Evolutionary conservation across 83 land plant species (phyloP), one percentile per base, ranked within the genome.

Genomic region (Thuja plicata): DNA sequence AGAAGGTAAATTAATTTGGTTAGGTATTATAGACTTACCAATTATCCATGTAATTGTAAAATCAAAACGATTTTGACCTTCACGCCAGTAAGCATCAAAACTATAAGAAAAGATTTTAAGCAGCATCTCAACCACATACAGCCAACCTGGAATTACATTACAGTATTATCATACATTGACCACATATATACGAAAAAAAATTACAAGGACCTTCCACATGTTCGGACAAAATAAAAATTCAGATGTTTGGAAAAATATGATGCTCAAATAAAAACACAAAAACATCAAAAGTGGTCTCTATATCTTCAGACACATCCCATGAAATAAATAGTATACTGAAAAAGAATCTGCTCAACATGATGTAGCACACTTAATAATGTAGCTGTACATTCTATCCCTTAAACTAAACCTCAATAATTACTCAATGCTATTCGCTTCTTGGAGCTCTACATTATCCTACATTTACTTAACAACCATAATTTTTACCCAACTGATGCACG

Each of bases 31-130:
- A 78, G 45, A 78, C 86, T 87, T 92, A 97, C 99, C 97, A 74
- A 97, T 96, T 8, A 95, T 91, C 94, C 96, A 96, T 41, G 99
- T 97, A 77, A 97, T 88, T 40, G 94, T 76, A 89, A 97, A 97
- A 93, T 97, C 99, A 90, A 97, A 97, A 27, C 93, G 96, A 88
- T 97, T 97, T 92, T 92, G 94, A 30, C 94, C 95, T 82, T 95
- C 95, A 84, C 92, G 95, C 99, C 99, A 97, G 87, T 97, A 97
- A 30, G 91, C 92, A 87, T 87, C 90, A 92, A 96, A 96, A 71
- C 99, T 97, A 88, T 84, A 90, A 84, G 96, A 79, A 87, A 93
- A 93, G 8, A 97, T 88, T 89, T 97, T 97, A 19, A 97, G 87
- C 41, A 91, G 92, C 97, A 97, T 92, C 89, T 97, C 99, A 35